Evolutionary conservation across 495 filamentous ascomycete species (phyloP), one percentile per base, ranked within the genome.

Genomic region (Penicillium flavigenum): DNA sequence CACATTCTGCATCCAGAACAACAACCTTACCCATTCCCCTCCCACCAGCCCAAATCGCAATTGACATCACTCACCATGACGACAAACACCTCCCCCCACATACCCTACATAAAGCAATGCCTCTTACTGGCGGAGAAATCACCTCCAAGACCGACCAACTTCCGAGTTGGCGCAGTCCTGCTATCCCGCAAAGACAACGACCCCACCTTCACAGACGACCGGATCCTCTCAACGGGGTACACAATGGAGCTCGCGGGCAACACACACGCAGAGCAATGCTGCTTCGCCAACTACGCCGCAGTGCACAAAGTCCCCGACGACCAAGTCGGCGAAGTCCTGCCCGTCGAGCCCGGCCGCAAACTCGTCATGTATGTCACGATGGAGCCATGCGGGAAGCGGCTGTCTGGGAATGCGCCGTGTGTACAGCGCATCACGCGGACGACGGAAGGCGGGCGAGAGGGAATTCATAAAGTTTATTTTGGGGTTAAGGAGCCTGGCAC

Each of bases 191-290:
- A 66, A 64, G 70, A 74, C 38, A 55, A 61, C 22, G 69, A 74
- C 46, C 52, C 60, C 46, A 61, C 51, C 50, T 58, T 55, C 9
- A 67, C 76, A 29, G 81, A 88, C 62, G 74, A 80, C 58, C 63
- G 61, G 16, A 79, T 96, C 61, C 81, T 96, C 41, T 82, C 89
- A 2, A 92, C 90, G 2, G 92, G 93, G 49, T 97, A 92, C 77
- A 96, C 92, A 8, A 82, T 96, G 60, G 93, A 98, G 67, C 84
- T 94, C 11, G 80, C 84, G 0, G 94, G 92, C 14, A 98, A 98
- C 79, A 96, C 92, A 0, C 94, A 98, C 61, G 94, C 94, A 5
- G 94, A 98, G 64, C 91, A 98, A 76, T 90, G 86, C 76, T 92
- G 88, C 67, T 82, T 98, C 49, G 71, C 83, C 39, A 98, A 98